A percentile compares a stretch with the other conserved stretches of the same genome.
phyloP scores from a whole-genome alignment of 2,329 filamentous ascomycete genomes.

The Pestalotiopsis fici region DNA sequence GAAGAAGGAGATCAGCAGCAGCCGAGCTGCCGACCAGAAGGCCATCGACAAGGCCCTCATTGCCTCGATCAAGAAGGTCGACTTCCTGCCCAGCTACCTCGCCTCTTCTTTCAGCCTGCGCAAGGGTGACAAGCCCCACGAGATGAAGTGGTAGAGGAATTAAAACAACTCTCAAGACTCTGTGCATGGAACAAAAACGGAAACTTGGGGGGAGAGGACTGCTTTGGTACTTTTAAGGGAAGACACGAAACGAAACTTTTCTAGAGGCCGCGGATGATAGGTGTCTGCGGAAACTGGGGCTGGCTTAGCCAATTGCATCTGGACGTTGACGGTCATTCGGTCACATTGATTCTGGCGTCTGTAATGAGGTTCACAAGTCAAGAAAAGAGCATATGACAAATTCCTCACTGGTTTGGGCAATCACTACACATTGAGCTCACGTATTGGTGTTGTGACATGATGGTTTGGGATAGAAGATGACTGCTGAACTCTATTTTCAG shows the following conservation, averaged over 20 bases:
- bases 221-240: constrained; percentile 26
- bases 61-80: constrained; percentile 97
- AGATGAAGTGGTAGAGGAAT: constrained; percentile 93
- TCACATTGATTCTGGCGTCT: constrained; percentile 64
- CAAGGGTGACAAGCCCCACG: constrained; percentile 99
- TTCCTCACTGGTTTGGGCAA: constrained; percentile 16
- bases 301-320: constrained; percentile 65
- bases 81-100: constrained; percentile 91
- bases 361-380: constrained; percentile 67
- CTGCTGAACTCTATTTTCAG: not conserved
- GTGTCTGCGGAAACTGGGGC: constrained; percentile 47
- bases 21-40: constrained; percentile 97
- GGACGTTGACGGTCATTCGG: constrained; percentile 63
- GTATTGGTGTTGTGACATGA: not conserved
- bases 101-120: constrained; percentile 95
- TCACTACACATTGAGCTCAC: not conserved
- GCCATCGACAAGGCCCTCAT: constrained; percentile 95
- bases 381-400: constrained; percentile 23
- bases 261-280: constrained; percentile 44
- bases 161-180: not conserved
- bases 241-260: constrained; percentile 20
- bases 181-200: constrained; percentile 4
- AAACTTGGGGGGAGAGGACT: not conserved
- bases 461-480: not conserved
- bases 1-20: constrained; percentile 96